These are phyloP conservation scores for Aechmea fasciata DNA, from an alignment of 176 grass and related monocot species.

Conservation along the genomic window DNA sequence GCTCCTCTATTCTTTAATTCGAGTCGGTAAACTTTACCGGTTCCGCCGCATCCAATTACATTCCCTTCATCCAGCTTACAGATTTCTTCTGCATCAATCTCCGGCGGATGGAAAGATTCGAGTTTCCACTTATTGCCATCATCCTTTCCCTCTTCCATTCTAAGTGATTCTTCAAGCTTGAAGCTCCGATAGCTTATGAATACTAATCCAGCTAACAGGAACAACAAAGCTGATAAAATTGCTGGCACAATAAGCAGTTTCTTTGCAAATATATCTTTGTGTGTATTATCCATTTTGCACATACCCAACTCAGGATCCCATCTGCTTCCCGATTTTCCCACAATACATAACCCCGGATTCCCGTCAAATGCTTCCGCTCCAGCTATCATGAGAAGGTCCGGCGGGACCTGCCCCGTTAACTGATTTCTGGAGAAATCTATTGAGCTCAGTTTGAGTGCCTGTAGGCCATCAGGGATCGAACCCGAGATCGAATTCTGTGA, in stretches of 20 bases:
- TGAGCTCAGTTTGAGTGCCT: slow-evolving; percentile 57
- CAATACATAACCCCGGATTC: slow-evolving; percentile 52
- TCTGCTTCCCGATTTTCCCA: slow-evolving; percentile 4
- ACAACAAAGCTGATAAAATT: slow-evolving; percentile 30
- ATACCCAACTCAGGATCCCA: slow-evolving; percentile 26
- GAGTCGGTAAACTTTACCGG: slow-evolving; percentile 63
- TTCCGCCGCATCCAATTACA: slow-evolving; percentile 62
- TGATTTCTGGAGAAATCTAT: slow-evolving; percentile 71
- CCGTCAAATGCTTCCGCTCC: slow-evolving; percentile 36
- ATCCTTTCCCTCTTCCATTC: slow-evolving; percentile 26
- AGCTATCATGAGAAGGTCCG: slow-evolving; percentile 41
- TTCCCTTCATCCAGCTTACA: slow-evolving; percentile 46
- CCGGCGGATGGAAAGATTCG: slow-evolving; percentile 71
- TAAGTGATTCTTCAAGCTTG: slow-evolving; percentile 41
- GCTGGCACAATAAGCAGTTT: slow-evolving; percentile 27
- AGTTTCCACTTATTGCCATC: slow-evolving; percentile 49
- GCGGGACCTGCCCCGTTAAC: slow-evolving; percentile 49
- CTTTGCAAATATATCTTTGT: slow-evolving; percentile 17
- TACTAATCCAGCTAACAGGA: slow-evolving; percentile 46
- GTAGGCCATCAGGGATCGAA: slow-evolving; percentile 43
- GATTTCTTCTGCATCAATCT: slow-evolving; percentile 69
- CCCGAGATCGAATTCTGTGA: slow-evolving; percentile 49
- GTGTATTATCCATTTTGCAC: slow-evolving; percentile 31
- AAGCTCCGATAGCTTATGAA: slow-evolving; percentile 64
- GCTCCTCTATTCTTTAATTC: slow-evolving; percentile 41